Evolutionary conservation across 73 alveolate species (phyloP).

Genomic region (Tetrahymena elliotti): DNA sequence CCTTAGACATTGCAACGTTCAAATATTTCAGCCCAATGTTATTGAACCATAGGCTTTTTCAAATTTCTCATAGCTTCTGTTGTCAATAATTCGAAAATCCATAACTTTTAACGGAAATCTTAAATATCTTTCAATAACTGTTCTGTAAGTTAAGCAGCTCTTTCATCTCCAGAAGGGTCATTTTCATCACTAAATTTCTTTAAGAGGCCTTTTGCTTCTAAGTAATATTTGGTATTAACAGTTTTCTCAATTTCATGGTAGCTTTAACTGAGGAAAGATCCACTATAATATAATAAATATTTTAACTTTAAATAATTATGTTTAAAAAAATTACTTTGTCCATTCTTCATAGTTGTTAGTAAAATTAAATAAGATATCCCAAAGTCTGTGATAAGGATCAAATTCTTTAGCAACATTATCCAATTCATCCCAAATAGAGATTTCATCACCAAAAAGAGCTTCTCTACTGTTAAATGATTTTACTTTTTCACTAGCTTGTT

Average conservation of each 20-base stretch:
- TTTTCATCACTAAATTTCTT: neutral
- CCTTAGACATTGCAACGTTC: constrained; percentile 48
- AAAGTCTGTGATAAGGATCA: constrained; percentile 5
- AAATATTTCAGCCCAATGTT: neutral
- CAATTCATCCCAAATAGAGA: constrained; percentile 68
- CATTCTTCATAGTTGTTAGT: constrained; percentile 17
- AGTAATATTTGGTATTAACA: neutral
- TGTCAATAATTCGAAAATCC: constrained; percentile 35
- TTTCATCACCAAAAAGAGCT: constrained; percentile 54
- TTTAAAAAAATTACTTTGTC: constrained; percentile 35
- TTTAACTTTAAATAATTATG: constrained; percentile 16
- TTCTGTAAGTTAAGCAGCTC: constrained; percentile 18
- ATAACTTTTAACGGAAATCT: constrained; percentile 21
- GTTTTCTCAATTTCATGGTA: constrained; percentile 59
- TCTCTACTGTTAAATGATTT: constrained; percentile 71
- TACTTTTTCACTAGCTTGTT: constrained; percentile 58
- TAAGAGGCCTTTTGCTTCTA: neutral
- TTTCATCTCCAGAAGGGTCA: neutral
- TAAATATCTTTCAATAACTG: constrained; percentile 16
- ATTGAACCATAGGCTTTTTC: neutral
- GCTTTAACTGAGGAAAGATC: constrained; percentile 39
- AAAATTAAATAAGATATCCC: constrained; percentile 24
- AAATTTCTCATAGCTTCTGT: constrained; percentile 44
- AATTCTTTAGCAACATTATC: constrained; percentile 64
- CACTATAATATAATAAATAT: constrained; percentile 22